Percentiles rank a stretch among this genome's conserved stretches.
Evolutionary conservation across 116 monocot genomes (phyloP).

Genomic region (Iris pallida): DNA sequence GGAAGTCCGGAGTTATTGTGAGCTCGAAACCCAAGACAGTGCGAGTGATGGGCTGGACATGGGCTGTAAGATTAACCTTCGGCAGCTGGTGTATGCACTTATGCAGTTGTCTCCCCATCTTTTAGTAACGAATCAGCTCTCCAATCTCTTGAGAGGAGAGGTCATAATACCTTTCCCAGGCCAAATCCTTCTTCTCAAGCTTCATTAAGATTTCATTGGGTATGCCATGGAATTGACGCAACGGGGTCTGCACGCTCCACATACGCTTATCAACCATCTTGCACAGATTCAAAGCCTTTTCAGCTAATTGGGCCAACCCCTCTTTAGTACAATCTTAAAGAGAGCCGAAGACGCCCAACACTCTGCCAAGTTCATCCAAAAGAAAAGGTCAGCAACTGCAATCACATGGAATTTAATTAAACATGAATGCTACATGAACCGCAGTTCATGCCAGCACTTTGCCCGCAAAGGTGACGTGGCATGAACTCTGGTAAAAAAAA

Average conservation of each 20-base stretch:
- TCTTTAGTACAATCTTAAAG: slow-evolving; percentile 91
- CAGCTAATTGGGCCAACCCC: slow-evolving; percentile 92
- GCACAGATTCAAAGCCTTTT: slow-evolving; percentile 85
- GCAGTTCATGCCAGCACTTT: too few relatives aligned
- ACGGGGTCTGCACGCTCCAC: slow-evolving; percentile 93
- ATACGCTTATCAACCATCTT: slow-evolving; percentile 98
- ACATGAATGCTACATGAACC: too few relatives aligned
- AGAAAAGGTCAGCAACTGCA: slow-evolving; percentile 7
- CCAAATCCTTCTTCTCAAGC: slow-evolving; percentile 90
- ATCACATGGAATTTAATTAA: too few relatives aligned
- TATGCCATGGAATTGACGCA: slow-evolving; percentile 85
- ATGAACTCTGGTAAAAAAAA: too few relatives aligned
- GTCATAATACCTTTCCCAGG: slow-evolving; percentile 95
- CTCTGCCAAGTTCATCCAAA: slow-evolving; percentile 46
- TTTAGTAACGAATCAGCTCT: slow-evolving; percentile 83
- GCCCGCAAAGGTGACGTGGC: too few relatives aligned
- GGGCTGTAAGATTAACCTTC: slow-evolving; percentile 83
- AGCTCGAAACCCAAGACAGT: slow-evolving; percentile 84
- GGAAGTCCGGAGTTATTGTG: slow-evolving; percentile 95
- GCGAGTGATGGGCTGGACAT: slow-evolving; percentile 95
- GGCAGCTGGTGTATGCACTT: slow-evolving; percentile 84
- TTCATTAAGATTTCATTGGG: slow-evolving; percentile 96
- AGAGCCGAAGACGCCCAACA: slow-evolving; percentile 83
- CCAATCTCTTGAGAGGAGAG: slow-evolving; percentile 89
- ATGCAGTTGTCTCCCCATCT: slow-evolving; percentile 78